Evolutionary conservation across 306 rosid species (phyloP).

Genomic region (Dalbergia cochinchinensis): DNA sequence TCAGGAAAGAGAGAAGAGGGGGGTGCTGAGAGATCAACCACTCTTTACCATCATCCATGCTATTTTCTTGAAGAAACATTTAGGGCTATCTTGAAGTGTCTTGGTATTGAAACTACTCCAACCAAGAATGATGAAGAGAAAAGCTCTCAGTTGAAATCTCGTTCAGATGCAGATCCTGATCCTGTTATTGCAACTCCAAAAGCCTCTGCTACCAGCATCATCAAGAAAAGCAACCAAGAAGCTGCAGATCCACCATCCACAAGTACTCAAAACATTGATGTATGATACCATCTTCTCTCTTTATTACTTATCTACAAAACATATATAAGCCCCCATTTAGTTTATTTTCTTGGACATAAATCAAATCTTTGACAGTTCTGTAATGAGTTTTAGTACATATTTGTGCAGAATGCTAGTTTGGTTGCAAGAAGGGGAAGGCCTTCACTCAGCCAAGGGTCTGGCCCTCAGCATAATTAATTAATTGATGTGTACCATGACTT

Average conservation of each 20-base stretch:
- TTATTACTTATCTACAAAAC: not conserved
- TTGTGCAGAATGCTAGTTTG: constrained; percentile 15
- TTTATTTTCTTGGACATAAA: not conserved
- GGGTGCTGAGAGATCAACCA: not conserved
- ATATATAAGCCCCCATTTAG: not conserved
- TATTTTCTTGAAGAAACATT: constrained; percentile 43
- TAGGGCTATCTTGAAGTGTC: constrained; percentile 45
- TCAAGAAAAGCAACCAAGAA: constrained; percentile 1
- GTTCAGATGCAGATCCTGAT: not conserved
- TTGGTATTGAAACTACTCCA: constrained; percentile 42
- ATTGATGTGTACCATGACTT: not conserved
- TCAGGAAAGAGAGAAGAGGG: not conserved
- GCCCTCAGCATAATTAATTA: constrained; percentile 9
- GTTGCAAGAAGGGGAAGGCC: constrained; percentile 24
- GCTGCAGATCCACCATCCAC: constrained; percentile 31
- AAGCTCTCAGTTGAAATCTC: not conserved
- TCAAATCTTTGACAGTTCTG: not conserved
- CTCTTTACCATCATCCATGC: constrained; percentile 27
- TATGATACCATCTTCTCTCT: not conserved
- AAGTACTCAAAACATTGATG: not conserved
- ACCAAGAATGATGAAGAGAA: not conserved
- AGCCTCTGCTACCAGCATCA: not conserved
- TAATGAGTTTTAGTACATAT: not conserved
- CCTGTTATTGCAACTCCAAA: not conserved
- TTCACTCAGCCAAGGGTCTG: constrained; percentile 3